Evolutionary conservation across 768 basidiomycete genomes (phyloP).

Genomic region (Agrocybe praecox): DNA sequence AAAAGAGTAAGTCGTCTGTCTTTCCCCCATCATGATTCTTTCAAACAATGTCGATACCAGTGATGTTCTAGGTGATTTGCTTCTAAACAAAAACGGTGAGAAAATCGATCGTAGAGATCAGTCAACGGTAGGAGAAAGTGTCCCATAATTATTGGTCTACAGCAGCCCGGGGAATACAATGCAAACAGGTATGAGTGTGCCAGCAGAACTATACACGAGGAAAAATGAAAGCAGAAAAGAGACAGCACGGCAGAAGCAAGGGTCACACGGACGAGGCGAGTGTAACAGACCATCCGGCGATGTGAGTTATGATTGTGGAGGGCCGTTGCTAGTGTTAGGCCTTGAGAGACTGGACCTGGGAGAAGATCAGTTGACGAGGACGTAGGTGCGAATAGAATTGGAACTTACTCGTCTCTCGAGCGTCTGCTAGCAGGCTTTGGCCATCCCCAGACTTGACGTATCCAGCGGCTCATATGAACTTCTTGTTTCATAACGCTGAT

Average conservation of each 20-base stretch:
- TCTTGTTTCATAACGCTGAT: slow-evolving; percentile 74
- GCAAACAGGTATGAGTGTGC: slow-evolving; percentile 17
- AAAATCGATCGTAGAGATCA: neutral
- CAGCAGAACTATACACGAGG: slow-evolving; percentile 10
- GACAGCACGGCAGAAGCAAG: neutral
- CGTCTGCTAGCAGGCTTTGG: slow-evolving; percentile 43
- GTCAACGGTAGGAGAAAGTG: neutral
- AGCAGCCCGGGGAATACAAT: slow-evolving; percentile 18
- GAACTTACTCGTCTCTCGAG: slow-evolving; percentile 46
- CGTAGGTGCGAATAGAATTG: neutral
- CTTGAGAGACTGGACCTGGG: slow-evolving; percentile 29
- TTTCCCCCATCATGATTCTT: neutral
- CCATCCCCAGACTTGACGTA: slow-evolving; percentile 85
- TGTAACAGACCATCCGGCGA: neutral
- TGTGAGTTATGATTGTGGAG: slow-evolving; percentile 8
- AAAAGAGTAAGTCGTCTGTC: neutral
- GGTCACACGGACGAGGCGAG: neutral
- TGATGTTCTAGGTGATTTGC: neutral
- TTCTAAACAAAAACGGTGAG: neutral
- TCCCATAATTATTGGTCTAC: slow-evolving; percentile 17
- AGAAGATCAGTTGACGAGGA: neutral
- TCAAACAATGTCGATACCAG: neutral
- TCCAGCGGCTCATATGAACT: slow-evolving; percentile 89
- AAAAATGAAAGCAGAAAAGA: neutral
- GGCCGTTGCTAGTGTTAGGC: slow-evolving; percentile 29